Evolutionary conservation across 176 grass and related monocot genomes (phyloP).

Genomic region (Oryza glumipatula): DNA sequence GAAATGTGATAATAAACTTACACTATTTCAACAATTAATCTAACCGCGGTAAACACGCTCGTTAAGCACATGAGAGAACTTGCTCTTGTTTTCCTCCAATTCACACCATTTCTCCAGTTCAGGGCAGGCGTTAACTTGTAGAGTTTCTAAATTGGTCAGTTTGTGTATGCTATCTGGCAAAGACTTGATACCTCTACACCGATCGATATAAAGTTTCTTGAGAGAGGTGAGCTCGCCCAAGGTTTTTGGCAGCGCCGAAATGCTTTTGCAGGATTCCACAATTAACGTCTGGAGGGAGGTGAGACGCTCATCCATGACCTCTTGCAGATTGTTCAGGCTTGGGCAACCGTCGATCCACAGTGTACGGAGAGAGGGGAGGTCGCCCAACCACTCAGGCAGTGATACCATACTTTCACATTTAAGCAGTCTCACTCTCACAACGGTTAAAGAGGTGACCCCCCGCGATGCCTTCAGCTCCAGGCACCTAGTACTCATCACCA

Average conservation of each 20-base stretch:
- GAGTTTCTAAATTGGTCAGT: not conserved
- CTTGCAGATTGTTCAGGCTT: no score
- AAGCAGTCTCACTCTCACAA: not conserved
- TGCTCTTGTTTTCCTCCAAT: not conserved
- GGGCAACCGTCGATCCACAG: no score
- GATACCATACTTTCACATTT: not conserved
- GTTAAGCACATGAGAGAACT: not conserved
- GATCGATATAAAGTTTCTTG: not conserved
- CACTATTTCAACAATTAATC: no score
- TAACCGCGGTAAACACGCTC: no score
- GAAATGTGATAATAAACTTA: no score
- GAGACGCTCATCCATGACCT: no score
- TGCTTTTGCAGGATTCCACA: not conserved
- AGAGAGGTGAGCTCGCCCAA: not conserved
- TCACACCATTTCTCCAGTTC: not conserved
- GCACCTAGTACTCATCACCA: no score
- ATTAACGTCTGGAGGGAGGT: no score
- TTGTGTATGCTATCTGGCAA: not conserved
- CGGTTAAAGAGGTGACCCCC: no score
- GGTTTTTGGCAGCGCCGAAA: not conserved
- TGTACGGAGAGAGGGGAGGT: conserved; percentile 11
- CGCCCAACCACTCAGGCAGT: conserved; percentile 8
- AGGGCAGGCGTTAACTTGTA: not conserved
- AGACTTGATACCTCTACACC: not conserved
- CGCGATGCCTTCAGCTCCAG: no score